phyloP scores from a whole-genome alignment of 352 stramenopile species.

The Pythium monospermum region DNA sequence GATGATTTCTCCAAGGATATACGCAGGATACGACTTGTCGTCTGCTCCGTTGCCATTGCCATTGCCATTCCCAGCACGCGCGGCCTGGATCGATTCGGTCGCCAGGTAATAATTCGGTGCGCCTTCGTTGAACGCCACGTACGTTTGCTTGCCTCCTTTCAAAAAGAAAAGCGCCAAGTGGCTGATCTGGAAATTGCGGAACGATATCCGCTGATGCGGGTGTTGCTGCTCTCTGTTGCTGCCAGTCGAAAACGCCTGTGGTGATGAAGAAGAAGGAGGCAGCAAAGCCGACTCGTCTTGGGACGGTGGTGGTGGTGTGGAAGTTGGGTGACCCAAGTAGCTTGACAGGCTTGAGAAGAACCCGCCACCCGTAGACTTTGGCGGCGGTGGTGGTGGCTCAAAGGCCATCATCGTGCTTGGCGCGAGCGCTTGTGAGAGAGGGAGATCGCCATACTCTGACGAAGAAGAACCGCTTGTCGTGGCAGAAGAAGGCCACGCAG shows the following conservation, averaged over 20 bases:
- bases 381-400: constrained; percentile 24
- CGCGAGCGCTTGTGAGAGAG: constrained; percentile 58
- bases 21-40: constrained; percentile 54
- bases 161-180: constrained; percentile 77
- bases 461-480: constrained; percentile 15
- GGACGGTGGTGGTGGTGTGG: neutral
- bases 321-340: constrained; percentile 11
- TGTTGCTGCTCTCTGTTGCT: constrained; percentile 10
- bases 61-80: constrained; percentile 42
- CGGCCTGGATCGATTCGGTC: constrained; percentile 74
- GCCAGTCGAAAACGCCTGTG: neutral
- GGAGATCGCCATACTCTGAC: constrained; percentile 45
- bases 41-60: too few species aligned
- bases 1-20: constrained; percentile 81
- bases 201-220: constrained; percentile 70
- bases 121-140: constrained; percentile 80
- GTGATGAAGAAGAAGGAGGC: constrained; percentile 9
- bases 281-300: constrained; percentile 4
- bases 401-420: constrained; percentile 22
- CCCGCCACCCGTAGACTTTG: constrained; percentile 4
- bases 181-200: constrained; percentile 79
- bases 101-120: constrained; percentile 75
- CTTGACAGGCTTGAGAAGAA: constrained; percentile 25
- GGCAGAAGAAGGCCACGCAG: constrained; percentile 6
- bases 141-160: constrained; percentile 66